Percentiles rank a stretch among this genome's conserved stretches.
These are phyloP conservation scores for Vitis hybrid DNA, from an alignment of 177 flowering plant species.

Conservation along the genomic window DNA sequence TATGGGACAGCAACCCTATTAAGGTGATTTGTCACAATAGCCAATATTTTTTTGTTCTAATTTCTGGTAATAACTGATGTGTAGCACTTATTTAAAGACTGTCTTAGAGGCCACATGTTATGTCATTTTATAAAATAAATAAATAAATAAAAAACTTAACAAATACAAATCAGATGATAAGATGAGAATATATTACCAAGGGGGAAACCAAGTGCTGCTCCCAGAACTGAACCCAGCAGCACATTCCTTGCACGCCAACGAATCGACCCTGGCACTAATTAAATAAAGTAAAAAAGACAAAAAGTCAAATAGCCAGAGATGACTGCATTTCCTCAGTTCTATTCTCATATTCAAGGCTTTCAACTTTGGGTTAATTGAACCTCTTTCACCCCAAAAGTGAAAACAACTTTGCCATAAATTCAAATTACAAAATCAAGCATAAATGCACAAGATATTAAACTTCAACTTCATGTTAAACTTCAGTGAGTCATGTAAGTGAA, in stretches of 20 bases:
- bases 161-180: background rate
- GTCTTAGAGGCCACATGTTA: background rate
- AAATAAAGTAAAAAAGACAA: conserved; percentile 2
- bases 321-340: too few relatives aligned
- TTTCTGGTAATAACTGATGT: background rate
- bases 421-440: too few relatives aligned
- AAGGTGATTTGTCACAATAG: too few relatives aligned
- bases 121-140: background rate
- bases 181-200: conserved; percentile 54
- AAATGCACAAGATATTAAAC: background rate
- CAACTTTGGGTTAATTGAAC: background rate
- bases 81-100: too few relatives aligned
- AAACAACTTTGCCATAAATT: too few relatives aligned
- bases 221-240: conserved; percentile 76
- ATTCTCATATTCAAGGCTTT: too few relatives aligned
- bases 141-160: background rate
- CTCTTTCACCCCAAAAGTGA: background rate
- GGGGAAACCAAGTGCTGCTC: conserved; percentile 87
- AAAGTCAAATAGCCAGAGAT: background rate
- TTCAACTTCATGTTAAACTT: too few relatives aligned
- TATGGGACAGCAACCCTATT: too few relatives aligned
- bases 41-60: too few relatives aligned
- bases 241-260: conserved; percentile 90
- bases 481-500: too few relatives aligned
- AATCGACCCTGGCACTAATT: conserved; percentile 93